Evolutionary conservation across 768 basidiomycete genomes (phyloP).

Genomic region (Kwoniella bestiolae): DNA sequence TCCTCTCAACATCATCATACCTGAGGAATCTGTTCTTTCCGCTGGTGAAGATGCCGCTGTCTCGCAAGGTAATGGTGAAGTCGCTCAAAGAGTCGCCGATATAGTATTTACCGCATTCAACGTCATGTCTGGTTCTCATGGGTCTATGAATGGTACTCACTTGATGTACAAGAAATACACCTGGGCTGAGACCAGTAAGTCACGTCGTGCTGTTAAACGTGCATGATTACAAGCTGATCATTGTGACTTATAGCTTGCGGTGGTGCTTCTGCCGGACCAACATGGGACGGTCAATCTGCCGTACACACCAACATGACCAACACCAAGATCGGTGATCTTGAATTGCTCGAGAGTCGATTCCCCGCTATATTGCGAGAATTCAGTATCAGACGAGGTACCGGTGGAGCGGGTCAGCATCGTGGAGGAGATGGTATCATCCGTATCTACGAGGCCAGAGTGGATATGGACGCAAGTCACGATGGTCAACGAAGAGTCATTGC

Average conservation of each 20-base stretch:
- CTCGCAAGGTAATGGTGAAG: conserved; percentile 59
- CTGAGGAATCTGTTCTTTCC: conserved; percentile 72
- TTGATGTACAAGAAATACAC: conserved; percentile 68
- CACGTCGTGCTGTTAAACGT: conserved; percentile 73
- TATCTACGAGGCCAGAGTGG: conserved; percentile 41
- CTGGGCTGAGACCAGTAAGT: conserved; percentile 78
- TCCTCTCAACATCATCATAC: conserved; percentile 69
- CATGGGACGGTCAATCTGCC: conserved; percentile 46
- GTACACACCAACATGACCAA: conserved; percentile 36
- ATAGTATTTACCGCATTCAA: conserved; percentile 91
- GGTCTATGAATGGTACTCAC: conserved; percentile 30
- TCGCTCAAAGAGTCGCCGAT: conserved; percentile 89
- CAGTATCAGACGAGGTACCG: conserved; percentile 39
- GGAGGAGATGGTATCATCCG: conserved; percentile 48
- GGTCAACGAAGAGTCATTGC: conserved; percentile 44
- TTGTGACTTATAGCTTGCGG: conserved; percentile 72
- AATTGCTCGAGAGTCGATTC: conserved; percentile 43
- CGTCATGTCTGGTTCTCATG: conserved; percentile 34
- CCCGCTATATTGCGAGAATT: conserved; percentile 47
- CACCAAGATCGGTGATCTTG: conserved; percentile 47
- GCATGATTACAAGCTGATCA: conserved; percentile 60
- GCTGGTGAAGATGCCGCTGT: conserved; percentile 87
- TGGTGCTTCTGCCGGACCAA: conserved; percentile 47
- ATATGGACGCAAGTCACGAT: conserved; percentile 42
- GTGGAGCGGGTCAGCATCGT: conserved; percentile 43